These are phyloP conservation scores for Schizonepeta tenuifolia DNA, from an alignment of 257 asterid species.

Conservation along the genomic window DNA sequence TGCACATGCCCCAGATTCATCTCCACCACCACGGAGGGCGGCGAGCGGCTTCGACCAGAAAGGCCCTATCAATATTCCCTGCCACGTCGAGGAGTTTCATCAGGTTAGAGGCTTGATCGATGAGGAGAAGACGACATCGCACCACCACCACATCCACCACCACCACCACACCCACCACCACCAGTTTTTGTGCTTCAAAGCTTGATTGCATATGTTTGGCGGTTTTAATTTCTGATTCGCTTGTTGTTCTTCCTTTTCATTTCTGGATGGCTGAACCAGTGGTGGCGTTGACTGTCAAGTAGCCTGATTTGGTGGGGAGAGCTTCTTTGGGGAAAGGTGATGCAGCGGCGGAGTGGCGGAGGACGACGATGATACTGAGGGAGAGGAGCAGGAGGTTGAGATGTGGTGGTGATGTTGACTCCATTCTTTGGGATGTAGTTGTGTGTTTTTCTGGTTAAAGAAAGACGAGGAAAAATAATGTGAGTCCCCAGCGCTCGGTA, in stretches of 20 bases:
- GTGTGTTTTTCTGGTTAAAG: too few relatives aligned
- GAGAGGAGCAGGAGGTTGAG: slow-evolving; percentile 32
- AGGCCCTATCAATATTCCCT: slow-evolving; percentile 72
- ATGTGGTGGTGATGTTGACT: slow-evolving; percentile 19
- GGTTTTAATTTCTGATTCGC: background rate
- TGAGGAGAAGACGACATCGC: slow-evolving; percentile 45
- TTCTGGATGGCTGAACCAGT: slow-evolving; percentile 62
- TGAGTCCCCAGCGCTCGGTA: too few relatives aligned
- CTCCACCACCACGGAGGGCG: slow-evolving; percentile 49
- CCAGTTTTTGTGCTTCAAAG: slow-evolving; percentile 60
- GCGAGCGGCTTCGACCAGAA: slow-evolving; percentile 63
- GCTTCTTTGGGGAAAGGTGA: slow-evolving; percentile 60
- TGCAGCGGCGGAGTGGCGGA: slow-evolving; percentile 41
- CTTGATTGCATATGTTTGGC: slow-evolving; percentile 29
- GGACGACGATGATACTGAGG: slow-evolving; percentile 45
- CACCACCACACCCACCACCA: slow-evolving; percentile 30
- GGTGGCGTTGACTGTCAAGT: slow-evolving; percentile 68
- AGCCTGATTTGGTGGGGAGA: slow-evolving; percentile 73
- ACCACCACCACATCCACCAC: slow-evolving; percentile 42
- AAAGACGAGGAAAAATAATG: too few relatives aligned
- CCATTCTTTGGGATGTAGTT: slow-evolving; percentile 23
- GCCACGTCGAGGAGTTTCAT: slow-evolving; percentile 62
- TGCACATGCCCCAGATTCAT: slow-evolving; percentile 47
- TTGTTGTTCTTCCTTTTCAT: background rate
- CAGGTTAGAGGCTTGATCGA: slow-evolving; percentile 55